Evolutionary conservation across 2,329 filamentous ascomycete genomes (phyloP).

Genomic region (Colletotrichum phormii): DNA sequence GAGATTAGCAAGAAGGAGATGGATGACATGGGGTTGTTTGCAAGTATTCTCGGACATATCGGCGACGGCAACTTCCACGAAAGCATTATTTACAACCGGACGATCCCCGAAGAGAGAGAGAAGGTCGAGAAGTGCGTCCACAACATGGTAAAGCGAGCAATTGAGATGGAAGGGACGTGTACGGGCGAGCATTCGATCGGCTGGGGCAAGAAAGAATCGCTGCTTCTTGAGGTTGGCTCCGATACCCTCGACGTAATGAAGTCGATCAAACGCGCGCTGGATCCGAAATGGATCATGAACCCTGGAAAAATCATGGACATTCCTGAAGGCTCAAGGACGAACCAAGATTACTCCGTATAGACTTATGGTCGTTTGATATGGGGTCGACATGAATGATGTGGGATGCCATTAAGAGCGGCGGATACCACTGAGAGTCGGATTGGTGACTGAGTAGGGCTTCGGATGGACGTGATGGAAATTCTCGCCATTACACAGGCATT

Average conservation of each 20-base stretch:
- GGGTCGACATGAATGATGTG: neutral
- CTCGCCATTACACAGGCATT: neutral
- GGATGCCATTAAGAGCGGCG: neutral
- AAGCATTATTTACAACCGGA: slow-evolving; percentile 87
- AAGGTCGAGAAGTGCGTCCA: slow-evolving; percentile 86
- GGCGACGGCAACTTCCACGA: slow-evolving; percentile 97
- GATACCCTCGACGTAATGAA: slow-evolving; percentile 89
- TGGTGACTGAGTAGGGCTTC: neutral
- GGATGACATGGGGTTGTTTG: slow-evolving; percentile 86
- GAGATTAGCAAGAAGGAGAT: slow-evolving; percentile 91
- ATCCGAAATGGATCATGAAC: slow-evolving; percentile 91
- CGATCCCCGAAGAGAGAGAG: slow-evolving; percentile 74
- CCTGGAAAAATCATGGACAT: slow-evolving; percentile 91
- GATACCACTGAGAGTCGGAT: too few species aligned
- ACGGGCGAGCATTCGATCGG: slow-evolving; percentile 91
- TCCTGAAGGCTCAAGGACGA: slow-evolving; percentile 48
- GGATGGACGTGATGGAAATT: neutral
- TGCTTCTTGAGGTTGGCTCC: slow-evolving; percentile 82
- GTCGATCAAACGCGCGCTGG: slow-evolving; percentile 82
- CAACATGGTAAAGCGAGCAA: slow-evolving; percentile 89
- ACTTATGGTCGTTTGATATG: neutral
- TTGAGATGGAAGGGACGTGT: slow-evolving; percentile 95
- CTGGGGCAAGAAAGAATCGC: slow-evolving; percentile 84
- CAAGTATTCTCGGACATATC: slow-evolving; percentile 88
- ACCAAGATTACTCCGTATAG: neutral